These are phyloP conservation scores for Jatropha podagrica DNA, from an alignment of 441 rosid genomes.

Conservation along the genomic window DNA sequence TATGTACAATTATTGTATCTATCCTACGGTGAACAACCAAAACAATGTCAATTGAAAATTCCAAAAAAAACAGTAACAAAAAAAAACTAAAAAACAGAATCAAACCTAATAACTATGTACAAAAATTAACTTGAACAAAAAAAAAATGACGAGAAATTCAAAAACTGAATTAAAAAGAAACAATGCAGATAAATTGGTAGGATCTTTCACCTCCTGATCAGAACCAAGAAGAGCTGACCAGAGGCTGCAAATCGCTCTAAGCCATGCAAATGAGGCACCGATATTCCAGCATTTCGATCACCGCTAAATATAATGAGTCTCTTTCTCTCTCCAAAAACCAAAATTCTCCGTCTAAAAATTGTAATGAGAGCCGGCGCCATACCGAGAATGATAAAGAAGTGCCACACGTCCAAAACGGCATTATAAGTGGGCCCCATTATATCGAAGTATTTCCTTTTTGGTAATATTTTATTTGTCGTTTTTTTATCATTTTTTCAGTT, in stretches of 20 bases:
- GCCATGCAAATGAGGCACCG: slow-evolving; percentile 21
- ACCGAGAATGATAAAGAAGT: slow-evolving; percentile 2
- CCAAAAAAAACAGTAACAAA: background rate
- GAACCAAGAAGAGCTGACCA: slow-evolving; percentile 23
- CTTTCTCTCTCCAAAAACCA: slow-evolving; percentile 1
- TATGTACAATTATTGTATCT: background rate
- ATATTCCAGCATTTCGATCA: slow-evolving; percentile 18
- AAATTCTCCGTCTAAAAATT: background rate
- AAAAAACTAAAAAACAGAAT: background rate
- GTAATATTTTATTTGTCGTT: no score
- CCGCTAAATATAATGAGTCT: slow-evolving; percentile 22
- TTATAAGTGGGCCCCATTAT: background rate
- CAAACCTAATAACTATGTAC: background rate
- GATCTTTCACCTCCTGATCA: slow-evolving; percentile 14
- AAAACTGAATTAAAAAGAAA: background rate
- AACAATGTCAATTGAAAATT: slow-evolving; percentile 8
- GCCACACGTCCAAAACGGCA: background rate
- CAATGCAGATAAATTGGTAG: background rate
- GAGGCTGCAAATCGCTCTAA: slow-evolving; percentile 21
- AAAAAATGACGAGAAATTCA: background rate
- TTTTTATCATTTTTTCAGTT: no score
- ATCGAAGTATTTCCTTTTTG: no score
- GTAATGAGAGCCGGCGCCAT: slow-evolving; percentile 6
- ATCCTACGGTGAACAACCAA: background rate
- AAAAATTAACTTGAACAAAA: background rate